Base-by-base conservation (phyloP, 176 grass and related monocot species). In the Phyllostachys edulis region DNA sequence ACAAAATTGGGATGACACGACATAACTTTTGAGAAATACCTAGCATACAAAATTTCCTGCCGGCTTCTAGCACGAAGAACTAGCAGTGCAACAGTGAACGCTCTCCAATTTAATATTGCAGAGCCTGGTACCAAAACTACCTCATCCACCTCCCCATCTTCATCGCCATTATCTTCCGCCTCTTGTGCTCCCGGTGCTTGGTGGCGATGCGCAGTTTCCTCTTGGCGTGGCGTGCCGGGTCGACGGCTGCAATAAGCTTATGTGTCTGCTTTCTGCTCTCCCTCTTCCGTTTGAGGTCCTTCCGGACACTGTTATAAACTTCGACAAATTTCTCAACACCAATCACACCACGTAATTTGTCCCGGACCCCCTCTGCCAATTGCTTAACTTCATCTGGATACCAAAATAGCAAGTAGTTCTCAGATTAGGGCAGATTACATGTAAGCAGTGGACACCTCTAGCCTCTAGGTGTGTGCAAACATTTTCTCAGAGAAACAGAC, bases 311-410 rank as follows among this genome's bases (percentile, higher is more conserved):
- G 73, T 90, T 95, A 80, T 95, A 98, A 59, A 89, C 79, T 83
- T 89, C 85, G 34, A 94, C 96, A 38, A 98, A 98, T 75, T 85
- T 85, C 80, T 94, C 96, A 7, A 90, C 73, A 7, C 93, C 96
- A 60, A 95, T 77, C 9, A 85, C 45, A 77, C 95, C 76, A 47
- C 87, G 86, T 23, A 98, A 38, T 67, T 76, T 95, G 88, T 92
- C 88, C 44, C 86, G 77, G 52, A 85, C 77, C 63, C 75, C 80
- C 76, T 88, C 91, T 4, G 96, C 93, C 83, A 91, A 54, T 77
- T 95, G 93, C 77, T 98, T 95, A 7, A 78, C 94, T 89, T 94
- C 85, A 81, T 95, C 96, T 98, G 85, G 1, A 63, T 46, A 91
- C 59, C 34, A 91, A 40, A 80, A 79, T 15, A 75, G 23, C 39